These are phyloP conservation scores for Arachis hypogaea DNA, from an alignment of 306 rosid species.

Conservation along the genomic window DNA sequence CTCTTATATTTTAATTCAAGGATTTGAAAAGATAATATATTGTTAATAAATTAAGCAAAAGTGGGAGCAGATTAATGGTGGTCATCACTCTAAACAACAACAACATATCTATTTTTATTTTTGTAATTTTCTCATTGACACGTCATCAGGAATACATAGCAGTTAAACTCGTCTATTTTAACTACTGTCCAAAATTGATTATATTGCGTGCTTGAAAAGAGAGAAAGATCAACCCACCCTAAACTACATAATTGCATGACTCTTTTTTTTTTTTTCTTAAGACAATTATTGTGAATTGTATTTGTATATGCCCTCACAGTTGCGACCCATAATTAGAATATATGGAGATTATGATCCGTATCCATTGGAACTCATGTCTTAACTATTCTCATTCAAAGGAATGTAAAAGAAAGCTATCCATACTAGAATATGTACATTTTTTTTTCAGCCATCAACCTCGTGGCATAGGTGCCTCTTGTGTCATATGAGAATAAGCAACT, in stretches of 20 bases:
- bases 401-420: background rate
- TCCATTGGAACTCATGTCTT: background rate
- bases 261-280: background rate
- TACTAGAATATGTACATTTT: background rate
- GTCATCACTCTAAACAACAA: no score
- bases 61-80: no score
- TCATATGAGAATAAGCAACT: no score
- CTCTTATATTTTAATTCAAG: conserved; percentile 22
- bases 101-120: no score
- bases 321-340: background rate
- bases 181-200: no score
- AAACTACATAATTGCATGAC: background rate
- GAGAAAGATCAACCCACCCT: no score
- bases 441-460: background rate
- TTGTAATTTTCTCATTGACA: no score
- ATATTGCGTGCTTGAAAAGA: no score
- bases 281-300: no score
- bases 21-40: conserved; percentile 36
- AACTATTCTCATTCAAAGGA: background rate
- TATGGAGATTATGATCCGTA: background rate
- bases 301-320: background rate
- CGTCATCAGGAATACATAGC: no score
- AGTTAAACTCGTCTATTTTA: no score
- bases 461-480: background rate
- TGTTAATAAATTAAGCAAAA: background rate